Conservation (phyloP, 2,329 filamentous ascomycete species). For the Bipolaris sorokiniana region DNA sequence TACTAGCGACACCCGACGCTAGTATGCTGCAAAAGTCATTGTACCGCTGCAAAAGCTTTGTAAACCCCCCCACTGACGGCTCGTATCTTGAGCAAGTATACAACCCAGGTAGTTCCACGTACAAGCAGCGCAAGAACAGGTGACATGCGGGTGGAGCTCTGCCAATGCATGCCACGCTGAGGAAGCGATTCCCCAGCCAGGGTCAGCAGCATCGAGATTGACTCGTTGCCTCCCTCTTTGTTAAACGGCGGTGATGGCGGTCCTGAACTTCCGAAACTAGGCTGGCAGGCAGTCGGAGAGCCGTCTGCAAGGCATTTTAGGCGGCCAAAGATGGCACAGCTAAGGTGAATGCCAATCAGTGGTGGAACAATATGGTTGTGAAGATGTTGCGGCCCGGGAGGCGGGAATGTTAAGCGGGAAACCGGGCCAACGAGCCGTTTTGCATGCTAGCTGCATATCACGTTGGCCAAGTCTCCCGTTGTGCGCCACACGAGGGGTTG, state of each 20-base stretch:
- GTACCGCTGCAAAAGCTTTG: constrained; percentile 18
- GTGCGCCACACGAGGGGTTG: constrained; percentile 30
- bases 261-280: constrained; percentile 42
- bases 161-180: constrained; percentile 26
- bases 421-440: constrained; percentile 33
- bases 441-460: constrained; percentile 33
- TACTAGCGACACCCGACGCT: constrained; percentile 36
- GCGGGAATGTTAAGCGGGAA: constrained; percentile 36
- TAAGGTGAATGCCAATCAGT: constrained; percentile 23
- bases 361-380: constrained; percentile 46
- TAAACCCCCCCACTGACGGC: constrained; percentile 12
- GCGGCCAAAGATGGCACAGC: constrained; percentile 18
- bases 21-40: constrained; percentile 18
- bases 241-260: constrained; percentile 40
- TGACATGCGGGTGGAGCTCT: constrained; percentile 30
- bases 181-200: constrained; percentile 23
- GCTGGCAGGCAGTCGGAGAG: constrained; percentile 26
- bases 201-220: constrained; percentile 26
- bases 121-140: constrained; percentile 23
- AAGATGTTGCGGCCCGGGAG: constrained; percentile 36
- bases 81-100: constrained; percentile 15
- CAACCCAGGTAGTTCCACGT: constrained; percentile 26
- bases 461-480: constrained; percentile 20
- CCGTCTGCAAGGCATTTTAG: constrained; percentile 27
- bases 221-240: constrained; percentile 31